These are phyloP conservation scores for Lachancea waltii DNA, from an alignment of 805 yeast genomes.

Conservation along the genomic window DNA sequence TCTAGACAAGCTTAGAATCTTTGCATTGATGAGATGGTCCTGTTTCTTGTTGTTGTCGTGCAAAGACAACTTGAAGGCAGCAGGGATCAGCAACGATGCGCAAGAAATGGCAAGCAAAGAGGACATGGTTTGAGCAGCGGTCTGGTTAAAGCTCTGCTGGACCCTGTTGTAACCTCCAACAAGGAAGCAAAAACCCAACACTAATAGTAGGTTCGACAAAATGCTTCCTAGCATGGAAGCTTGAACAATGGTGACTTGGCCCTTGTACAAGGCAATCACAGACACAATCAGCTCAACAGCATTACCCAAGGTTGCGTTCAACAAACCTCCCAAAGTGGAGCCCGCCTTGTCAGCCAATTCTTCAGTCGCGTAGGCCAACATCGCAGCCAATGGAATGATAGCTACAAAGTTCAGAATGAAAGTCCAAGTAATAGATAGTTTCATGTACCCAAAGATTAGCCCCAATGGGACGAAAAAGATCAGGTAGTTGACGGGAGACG, in stretches of 20 bases:
- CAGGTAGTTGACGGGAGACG: conserved; percentile 71
- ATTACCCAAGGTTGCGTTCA: conserved; percentile 96
- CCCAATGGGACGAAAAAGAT: conserved; percentile 88
- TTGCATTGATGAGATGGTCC: conserved; percentile 30
- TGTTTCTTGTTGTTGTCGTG: conserved; percentile 41
- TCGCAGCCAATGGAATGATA: conserved; percentile 86
- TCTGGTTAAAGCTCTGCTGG: conserved; percentile 86
- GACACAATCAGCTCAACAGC: conserved; percentile 96
- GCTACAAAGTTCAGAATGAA: conserved; percentile 81
- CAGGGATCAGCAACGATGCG: conserved; percentile 85
- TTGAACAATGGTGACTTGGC: conserved; percentile 90
- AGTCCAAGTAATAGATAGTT: conserved; percentile 46
- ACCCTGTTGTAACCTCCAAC: conserved; percentile 86
- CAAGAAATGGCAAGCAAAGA: conserved; percentile 88
- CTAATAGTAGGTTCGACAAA: conserved; percentile 78
- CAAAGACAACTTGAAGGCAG: conserved; percentile 85
- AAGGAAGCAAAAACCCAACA: conserved; percentile 90
- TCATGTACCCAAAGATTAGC: conserved; percentile 56
- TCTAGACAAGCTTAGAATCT: conserved; percentile 70
- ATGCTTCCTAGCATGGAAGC: conserved; percentile 96
- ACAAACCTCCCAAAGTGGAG: conserved; percentile 84
- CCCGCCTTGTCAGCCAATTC: conserved; percentile 84
- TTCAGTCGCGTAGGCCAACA: conserved; percentile 89
- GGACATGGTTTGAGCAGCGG: conserved; percentile 97
- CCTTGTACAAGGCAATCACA: conserved; percentile 75